Conservation (phyloP, 73 alveolate species). For the Paramecium pentaurelia region DNA sequence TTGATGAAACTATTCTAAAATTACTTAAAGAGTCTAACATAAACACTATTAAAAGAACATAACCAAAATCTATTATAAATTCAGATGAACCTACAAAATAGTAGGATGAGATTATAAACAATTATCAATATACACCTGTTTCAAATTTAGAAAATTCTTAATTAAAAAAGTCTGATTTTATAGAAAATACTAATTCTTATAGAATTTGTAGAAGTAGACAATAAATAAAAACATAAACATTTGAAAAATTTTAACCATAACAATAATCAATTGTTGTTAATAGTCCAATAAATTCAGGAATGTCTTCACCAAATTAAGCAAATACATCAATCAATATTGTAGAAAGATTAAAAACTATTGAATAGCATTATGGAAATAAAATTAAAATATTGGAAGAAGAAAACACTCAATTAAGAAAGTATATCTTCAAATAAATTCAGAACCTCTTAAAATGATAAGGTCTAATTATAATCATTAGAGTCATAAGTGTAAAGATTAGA, state of each 20-base stretch:
- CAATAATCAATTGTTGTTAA: background rate
- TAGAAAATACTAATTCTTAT: background rate
- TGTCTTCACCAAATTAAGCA: background rate
- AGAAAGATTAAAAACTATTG: background rate
- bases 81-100: background rate
- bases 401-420: background rate
- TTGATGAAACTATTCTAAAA: slow-evolving; percentile 25
- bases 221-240: background rate
- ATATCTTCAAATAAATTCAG: background rate
- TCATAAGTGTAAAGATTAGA: background rate
- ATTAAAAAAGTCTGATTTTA: background rate
- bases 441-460: background rate
- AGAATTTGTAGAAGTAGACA: background rate
- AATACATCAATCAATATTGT: background rate
- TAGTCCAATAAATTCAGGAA: background rate
- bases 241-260: background rate
- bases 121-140: background rate
- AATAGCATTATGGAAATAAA: background rate
- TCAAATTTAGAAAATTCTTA: background rate
- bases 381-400: background rate
- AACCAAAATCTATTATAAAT: background rate
- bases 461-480: background rate
- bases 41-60: background rate
- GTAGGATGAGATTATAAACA: background rate
- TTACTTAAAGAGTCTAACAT: background rate